Conservation (phyloP, 176 grass and related monocot genomes). For the Oryza officinalis region DNA sequence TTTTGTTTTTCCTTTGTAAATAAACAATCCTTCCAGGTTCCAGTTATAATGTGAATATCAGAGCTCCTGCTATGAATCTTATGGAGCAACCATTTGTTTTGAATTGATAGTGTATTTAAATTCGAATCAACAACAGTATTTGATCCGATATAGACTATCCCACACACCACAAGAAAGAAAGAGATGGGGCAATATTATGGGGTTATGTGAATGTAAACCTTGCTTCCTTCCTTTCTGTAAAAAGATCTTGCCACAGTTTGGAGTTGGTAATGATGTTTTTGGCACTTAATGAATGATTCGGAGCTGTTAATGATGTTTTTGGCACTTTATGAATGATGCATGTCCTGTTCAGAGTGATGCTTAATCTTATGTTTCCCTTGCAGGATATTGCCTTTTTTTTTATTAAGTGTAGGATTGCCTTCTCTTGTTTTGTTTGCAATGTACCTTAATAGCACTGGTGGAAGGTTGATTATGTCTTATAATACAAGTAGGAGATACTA, state of each 20-base stretch:
- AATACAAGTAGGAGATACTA: neutral
- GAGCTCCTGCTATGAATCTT: neutral
- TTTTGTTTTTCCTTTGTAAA: neutral
- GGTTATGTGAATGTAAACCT: neutral
- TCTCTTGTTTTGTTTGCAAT: neutral
- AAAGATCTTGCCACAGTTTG: neutral
- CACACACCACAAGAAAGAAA: neutral
- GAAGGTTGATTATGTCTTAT: neutral
- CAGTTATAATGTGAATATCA: neutral
- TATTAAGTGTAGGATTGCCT: neutral
- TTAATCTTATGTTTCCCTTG: neutral
- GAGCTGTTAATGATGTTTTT: too few species aligned
- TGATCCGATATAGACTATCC: neutral
- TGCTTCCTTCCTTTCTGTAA: neutral
- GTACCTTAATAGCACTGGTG: neutral
- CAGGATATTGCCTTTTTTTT: neutral
- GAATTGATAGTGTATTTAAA: neutral
- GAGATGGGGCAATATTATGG: neutral
- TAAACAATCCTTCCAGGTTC: neutral
- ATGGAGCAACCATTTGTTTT: neutral
- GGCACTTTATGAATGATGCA: neutral
- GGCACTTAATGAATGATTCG: neutral
- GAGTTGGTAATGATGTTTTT: constrained; percentile 7
- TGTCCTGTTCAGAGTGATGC: neutral
- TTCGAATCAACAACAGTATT: neutral